phyloP scores from a whole-genome alignment of 208 protist genomes.

The Strigomonas culicis region DNA sequence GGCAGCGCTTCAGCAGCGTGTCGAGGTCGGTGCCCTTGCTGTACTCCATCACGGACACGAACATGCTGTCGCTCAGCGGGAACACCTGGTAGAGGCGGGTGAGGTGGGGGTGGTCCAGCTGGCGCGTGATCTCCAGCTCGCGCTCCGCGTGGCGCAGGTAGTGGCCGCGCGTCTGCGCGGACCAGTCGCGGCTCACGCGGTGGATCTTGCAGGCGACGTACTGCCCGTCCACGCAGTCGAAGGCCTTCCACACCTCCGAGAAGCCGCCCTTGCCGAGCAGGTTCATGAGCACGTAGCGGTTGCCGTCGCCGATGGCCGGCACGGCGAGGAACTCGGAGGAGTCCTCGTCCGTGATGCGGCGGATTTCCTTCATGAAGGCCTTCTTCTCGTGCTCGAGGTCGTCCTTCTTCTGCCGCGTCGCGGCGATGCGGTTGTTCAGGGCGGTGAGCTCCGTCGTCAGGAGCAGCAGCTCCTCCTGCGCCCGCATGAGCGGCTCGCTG shows the following conservation, averaged over 20 bases:
- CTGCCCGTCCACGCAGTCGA: constrained; percentile 74
- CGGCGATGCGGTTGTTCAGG: constrained; percentile 29
- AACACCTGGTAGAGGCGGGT: constrained; percentile 88
- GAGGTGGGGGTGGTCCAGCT: constrained; percentile 84
- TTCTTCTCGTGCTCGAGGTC: constrained; percentile 71
- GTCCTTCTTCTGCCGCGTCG: constrained; percentile 32
- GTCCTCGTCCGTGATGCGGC: constrained; percentile 75
- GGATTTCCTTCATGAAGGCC: constrained; percentile 76
- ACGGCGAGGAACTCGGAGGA: constrained; percentile 55
- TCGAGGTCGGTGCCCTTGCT: constrained; percentile 91
- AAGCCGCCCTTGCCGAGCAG: constrained; percentile 95
- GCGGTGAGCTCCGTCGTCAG: constrained; percentile 50
- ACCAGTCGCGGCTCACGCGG: constrained; percentile 87
- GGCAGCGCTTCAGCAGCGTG: constrained; percentile 84
- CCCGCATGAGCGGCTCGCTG: constrained; percentile 41
- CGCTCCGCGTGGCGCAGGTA: constrained; percentile 92
- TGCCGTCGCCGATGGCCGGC: constrained; percentile 39
- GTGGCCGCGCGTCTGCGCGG: constrained; percentile 75
- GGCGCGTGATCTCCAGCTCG: constrained; percentile 93
- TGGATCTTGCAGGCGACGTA: constrained; percentile 97
- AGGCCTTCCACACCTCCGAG: constrained; percentile 94
- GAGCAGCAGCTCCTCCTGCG: constrained; percentile 40
- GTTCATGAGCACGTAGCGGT: constrained; percentile 86
- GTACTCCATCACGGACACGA: constrained; percentile 95
- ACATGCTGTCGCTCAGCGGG: constrained; percentile 62